Base-by-base conservation (phyloP, 1,139 yeast genomes). In the Spencermartinsiella ligniputridi region DNA sequence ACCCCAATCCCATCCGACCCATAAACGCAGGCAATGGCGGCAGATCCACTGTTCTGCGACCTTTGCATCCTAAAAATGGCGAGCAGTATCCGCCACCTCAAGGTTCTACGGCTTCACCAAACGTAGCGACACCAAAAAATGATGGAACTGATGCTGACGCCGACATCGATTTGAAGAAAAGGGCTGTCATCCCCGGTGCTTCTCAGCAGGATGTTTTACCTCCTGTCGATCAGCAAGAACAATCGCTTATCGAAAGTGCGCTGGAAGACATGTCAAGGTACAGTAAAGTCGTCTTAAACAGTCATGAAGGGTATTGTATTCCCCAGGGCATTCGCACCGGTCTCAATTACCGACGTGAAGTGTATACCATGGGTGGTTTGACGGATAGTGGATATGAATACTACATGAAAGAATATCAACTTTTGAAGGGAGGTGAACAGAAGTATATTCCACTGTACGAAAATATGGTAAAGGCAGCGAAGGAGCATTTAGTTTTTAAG, bases 351-450 rank as follows among this genome's bases (percentile, higher is more conserved):
- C 32, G 15, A 32, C 40, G 18, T 8, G 42, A 43, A 33, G 39
- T 41, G 9, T 67, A 59, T 42, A 58, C 71, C 30, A 60, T 81
- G 51, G 88, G 86, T 1, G 82, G 83, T 1, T 67, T 81, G 42
- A 81, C 81, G 19, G 88, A 81, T 58, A 80, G 89, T 0, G 75
- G 81, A 53, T 83, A 83, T 57, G 88, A 81, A 57, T 81, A 81
- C 59, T 68, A 80, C 47, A 72, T 81, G 57, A 83, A 83, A 62
- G 80, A 76, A 62, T 78, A 72, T 46, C 69, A 69, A 42, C 55
- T 74, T 13, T 64, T 78, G 60, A 68, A 81, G 64, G 75, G 83
- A 64, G 54, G 73, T 5, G 63, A 60, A 18, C 52, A 52, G 1
- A 57, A 58, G 30, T 63, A 71, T 57, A 40, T 60, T 46, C 46